These are phyloP conservation scores for Cucurbita pepo DNA, from an alignment of 306 rosid species.

Conservation along the genomic window DNA sequence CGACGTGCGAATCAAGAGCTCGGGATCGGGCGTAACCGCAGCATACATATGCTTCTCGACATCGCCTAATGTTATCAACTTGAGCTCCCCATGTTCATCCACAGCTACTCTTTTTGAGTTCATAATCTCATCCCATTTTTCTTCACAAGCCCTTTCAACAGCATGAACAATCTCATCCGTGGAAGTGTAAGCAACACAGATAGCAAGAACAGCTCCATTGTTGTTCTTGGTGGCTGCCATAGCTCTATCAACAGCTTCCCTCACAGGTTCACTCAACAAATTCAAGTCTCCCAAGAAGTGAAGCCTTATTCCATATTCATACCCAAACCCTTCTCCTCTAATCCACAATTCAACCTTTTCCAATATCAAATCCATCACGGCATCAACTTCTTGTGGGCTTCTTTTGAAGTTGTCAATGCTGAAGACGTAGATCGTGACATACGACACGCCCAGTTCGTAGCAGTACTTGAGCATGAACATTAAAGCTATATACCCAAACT, in stretches of 20 bases:
- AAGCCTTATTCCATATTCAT: slow-evolving; percentile 17
- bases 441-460: slow-evolving; percentile 59
- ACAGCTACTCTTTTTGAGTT: not conserved
- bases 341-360: slow-evolving; percentile 22
- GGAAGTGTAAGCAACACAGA: slow-evolving; percentile 31
- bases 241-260: slow-evolving; percentile 23
- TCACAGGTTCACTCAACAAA: slow-evolving; percentile 20
- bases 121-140: slow-evolving; percentile 9
- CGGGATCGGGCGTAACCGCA: slow-evolving; percentile 21
- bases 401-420: slow-evolving; percentile 63
- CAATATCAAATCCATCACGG: slow-evolving; percentile 27
- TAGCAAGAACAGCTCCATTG: slow-evolving; percentile 13
- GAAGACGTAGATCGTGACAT: slow-evolving; percentile 61
- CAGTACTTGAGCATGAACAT: slow-evolving; percentile 40
- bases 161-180: slow-evolving; percentile 35
- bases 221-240: slow-evolving; percentile 27
- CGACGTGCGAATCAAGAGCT: slow-evolving; percentile 24
- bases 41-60: slow-evolving; percentile 27
- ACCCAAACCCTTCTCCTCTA: slow-evolving; percentile 16
- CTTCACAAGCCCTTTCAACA: slow-evolving; percentile 20
- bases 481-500: slow-evolving; percentile 46
- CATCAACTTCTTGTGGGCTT: slow-evolving; percentile 22
- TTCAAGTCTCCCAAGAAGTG: slow-evolving; percentile 22
- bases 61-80: slow-evolving; percentile 14
- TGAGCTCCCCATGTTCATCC: slow-evolving; percentile 11